Evolutionary conservation across 1,139 yeast species (phyloP).

Genomic region (Blastobotrys indianensis): DNA sequence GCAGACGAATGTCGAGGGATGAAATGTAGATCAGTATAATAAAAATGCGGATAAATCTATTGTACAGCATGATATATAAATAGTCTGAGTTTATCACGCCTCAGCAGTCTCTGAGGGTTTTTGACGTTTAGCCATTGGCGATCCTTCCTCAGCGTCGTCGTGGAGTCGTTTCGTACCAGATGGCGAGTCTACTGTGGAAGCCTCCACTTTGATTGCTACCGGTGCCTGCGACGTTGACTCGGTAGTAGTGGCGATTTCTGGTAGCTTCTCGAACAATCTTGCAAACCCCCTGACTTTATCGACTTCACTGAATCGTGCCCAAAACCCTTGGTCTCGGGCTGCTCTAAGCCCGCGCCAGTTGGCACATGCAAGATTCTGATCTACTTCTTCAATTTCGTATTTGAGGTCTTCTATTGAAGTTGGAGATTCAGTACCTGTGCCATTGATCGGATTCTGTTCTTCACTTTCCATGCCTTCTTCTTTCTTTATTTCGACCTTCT

Average conservation of each 20-base stretch:
- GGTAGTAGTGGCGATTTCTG: neutral
- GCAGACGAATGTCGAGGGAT: slow-evolving; percentile 31
- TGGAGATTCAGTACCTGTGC: no score
- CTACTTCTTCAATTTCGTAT: slow-evolving; percentile 14
- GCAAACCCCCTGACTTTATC: slow-evolving; percentile 23
- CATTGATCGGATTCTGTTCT: neutral
- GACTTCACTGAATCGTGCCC: slow-evolving; percentile 28
- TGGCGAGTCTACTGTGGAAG: neutral
- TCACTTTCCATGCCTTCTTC: slow-evolving; percentile 10
- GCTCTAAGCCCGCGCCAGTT: slow-evolving; percentile 34
- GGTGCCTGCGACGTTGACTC: neutral
- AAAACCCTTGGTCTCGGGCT: slow-evolving; percentile 29
- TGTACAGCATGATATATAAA: neutral
- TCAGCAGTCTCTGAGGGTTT: no score
- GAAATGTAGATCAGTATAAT: slow-evolving; percentile 1
- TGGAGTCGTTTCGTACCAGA: slow-evolving; percentile 6
- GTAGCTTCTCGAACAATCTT: slow-evolving; percentile 21
- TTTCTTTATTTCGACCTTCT: slow-evolving; percentile 1
- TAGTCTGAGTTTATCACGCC: neutral
- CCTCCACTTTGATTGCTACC: neutral
- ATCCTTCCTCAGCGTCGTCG: neutral
- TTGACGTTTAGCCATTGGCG: no score
- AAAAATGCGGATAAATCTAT: neutral
- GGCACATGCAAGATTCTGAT: slow-evolving; percentile 21
- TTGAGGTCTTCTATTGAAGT: neutral